Evolutionary conservation across 129 eudicot species (phyloP).

Genomic region (Arctium minus): DNA sequence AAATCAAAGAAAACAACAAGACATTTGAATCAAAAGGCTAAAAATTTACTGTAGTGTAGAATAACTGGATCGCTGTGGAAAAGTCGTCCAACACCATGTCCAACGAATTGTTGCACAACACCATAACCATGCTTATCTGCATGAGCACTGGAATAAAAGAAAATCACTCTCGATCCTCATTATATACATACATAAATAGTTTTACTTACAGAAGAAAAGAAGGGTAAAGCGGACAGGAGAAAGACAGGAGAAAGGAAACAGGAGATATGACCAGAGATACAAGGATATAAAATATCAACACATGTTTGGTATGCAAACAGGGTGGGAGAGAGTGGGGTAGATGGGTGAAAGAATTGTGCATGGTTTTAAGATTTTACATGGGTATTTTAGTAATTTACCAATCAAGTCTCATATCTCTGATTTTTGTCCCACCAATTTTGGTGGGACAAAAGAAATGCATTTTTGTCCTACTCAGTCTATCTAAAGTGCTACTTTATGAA

Average conservation of each 20-base stretch:
- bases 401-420: background rate
- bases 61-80: constrained; percentile 74
- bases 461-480: background rate
- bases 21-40: background rate
- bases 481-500: background rate
- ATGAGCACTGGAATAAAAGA: constrained; percentile 44
- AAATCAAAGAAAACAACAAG: background rate
- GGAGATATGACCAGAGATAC: background rate
- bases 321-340: too few species aligned
- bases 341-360: background rate
- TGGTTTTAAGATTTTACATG: background rate
- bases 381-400: background rate
- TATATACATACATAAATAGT: background rate
- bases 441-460: background rate
- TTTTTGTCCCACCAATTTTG: background rate
- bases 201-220: background rate
- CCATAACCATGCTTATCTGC: constrained; percentile 71
- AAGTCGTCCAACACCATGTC: constrained; percentile 73
- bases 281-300: background rate
- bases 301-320: background rate
- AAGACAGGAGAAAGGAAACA: background rate
- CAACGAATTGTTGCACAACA: constrained; percentile 73
- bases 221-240: background rate
- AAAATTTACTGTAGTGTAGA: constrained; percentile 55
- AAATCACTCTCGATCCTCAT: background rate